phyloP scores from a whole-genome alignment of 495 filamentous ascomycete species.

The Oleoguttula mirabilis region DNA sequence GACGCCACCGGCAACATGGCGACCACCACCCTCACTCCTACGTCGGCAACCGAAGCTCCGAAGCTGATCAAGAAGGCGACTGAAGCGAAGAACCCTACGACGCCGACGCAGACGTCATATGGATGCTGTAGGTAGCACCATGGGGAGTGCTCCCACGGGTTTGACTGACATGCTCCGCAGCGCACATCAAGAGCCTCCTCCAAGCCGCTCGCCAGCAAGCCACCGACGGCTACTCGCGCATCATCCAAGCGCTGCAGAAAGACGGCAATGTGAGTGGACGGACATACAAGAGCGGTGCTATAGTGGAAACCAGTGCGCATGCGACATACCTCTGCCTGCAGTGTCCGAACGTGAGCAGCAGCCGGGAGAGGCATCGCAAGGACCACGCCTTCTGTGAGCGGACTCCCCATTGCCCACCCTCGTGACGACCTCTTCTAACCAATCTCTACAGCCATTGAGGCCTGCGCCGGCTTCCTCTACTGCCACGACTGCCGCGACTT shows the following conservation, averaged over 20 bases:
- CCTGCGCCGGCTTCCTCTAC: conserved; percentile 59
- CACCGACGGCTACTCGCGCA: conserved; percentile 22
- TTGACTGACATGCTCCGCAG: conserved; percentile 18
- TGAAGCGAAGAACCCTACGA: conserved; percentile 10
- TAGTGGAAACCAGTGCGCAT: conserved; percentile 31
- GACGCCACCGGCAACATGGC: too few relatives aligned
- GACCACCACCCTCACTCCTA: conserved; percentile 21
- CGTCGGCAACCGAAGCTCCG: conserved; percentile 26
- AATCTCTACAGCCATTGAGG: conserved; percentile 58
- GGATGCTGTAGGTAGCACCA: conserved; percentile 9
- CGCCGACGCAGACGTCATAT: conserved; percentile 12
- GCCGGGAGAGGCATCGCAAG: conserved; percentile 44
- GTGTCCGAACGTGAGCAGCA: conserved; percentile 44
- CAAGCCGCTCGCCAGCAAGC: conserved; percentile 22
- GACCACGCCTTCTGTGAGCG: conserved; percentile 54
- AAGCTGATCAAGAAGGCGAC: conserved; percentile 26
- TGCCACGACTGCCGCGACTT: conserved; percentile 79
- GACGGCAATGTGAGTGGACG: background rate
- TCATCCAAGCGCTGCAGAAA: conserved; percentile 25
- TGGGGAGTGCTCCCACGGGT: background rate
- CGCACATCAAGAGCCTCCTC: conserved; percentile 27
- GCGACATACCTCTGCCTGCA: conserved; percentile 61
- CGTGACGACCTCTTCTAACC: conserved; percentile 9
- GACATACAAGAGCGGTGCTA: conserved; percentile 11
- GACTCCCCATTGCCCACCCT: background rate